Percentiles rank a stretch among this genome's conserved stretches.
These are phyloP conservation scores for Tephrocybe sp. DNA, from an alignment of 768 basidiomycete genomes.

Conservation along the genomic window DNA sequence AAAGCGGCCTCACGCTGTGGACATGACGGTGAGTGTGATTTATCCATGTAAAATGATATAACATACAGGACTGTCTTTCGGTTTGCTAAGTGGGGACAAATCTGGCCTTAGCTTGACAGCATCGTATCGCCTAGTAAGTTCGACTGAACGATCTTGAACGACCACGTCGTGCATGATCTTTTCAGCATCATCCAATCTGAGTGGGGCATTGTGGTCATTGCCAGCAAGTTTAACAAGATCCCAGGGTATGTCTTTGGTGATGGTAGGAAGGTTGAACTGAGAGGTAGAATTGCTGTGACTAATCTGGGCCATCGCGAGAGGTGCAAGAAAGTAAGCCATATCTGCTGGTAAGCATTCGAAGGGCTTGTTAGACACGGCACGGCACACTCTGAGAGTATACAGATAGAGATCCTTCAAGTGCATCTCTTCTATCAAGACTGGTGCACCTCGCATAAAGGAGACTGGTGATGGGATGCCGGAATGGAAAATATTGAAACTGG, in stretches of 20 bases:
- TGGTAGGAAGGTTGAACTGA: conserved; percentile 27
- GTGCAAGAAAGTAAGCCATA: conserved; percentile 67
- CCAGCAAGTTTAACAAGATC: conserved; percentile 51
- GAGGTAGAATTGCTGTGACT: conserved; percentile 11
- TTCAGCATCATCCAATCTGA: conserved; percentile 39
- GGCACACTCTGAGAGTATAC: conserved; percentile 65
- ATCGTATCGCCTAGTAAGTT: conserved; percentile 71
- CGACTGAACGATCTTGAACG: conserved; percentile 73
- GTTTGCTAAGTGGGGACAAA: conserved; percentile 70
- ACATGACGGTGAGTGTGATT: conserved; percentile 7
- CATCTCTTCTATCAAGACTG: conserved; percentile 45
- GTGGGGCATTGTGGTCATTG: conserved; percentile 46
- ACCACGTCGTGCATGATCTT: conserved; percentile 59
- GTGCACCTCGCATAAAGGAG: conserved; percentile 42
- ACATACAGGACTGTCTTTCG: conserved; percentile 61
- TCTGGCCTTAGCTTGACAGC: conserved; percentile 57
- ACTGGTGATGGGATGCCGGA: conserved; percentile 43
- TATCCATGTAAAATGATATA: conserved; percentile 1
- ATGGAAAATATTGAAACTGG: conserved; percentile 58
- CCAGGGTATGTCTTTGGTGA: conserved; percentile 61
- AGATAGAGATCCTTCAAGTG: conserved; percentile 47
- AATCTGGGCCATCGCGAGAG: conserved; percentile 45
- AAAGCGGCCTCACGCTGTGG: conserved; percentile 60
- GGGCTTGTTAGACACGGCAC: conserved; percentile 66
- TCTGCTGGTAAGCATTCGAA: conserved; percentile 51